A percentile compares a stretch with the other conserved stretches of the same genome.
These are phyloP conservation scores for Stevia rebaudiana DNA, from an alignment of 140 eudicot genomes.

Conservation along the genomic window DNA sequence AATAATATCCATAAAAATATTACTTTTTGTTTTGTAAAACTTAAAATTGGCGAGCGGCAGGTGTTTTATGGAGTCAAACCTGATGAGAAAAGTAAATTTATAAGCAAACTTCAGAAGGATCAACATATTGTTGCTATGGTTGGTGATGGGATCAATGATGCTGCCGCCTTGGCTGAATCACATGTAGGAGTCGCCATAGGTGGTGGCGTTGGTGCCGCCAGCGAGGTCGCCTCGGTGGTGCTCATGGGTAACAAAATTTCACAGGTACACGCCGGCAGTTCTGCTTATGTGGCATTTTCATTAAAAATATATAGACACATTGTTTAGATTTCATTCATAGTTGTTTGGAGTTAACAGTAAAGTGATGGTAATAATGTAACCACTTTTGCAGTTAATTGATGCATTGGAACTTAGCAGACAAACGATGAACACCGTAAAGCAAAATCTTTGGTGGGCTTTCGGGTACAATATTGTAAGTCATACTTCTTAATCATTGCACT, in stretches of 20 bases:
- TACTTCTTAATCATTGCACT: neutral
- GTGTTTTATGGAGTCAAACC: constrained; percentile 89
- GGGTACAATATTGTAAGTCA: constrained; percentile 87
- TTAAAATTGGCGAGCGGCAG: constrained; percentile 33
- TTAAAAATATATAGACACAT: neutral
- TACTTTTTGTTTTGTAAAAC: neutral
- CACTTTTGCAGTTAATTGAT: constrained; percentile 64
- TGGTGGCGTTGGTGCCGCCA: constrained; percentile 96
- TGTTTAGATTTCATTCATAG: neutral
- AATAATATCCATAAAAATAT: neutral
- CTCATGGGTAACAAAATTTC: constrained; percentile 87
- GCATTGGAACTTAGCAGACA: constrained; percentile 92
- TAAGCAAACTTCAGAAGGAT: constrained; percentile 62
- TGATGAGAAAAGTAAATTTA: constrained; percentile 65
- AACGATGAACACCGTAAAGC: constrained; percentile 96
- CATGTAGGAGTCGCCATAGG: constrained; percentile 96
- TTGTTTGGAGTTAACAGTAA: neutral
- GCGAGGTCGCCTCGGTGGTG: constrained; percentile 92
- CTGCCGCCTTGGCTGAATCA: constrained; percentile 89
- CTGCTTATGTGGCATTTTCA: neutral
- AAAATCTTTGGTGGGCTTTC: constrained; percentile 99
- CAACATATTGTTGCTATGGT: constrained; percentile 85
- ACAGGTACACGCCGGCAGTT: constrained; percentile 44
- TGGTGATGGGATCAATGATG: constrained; percentile 96
- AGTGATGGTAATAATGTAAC: no score